Conservation (phyloP, 306 rosid species). For the Vigna nakashimae region DNA sequence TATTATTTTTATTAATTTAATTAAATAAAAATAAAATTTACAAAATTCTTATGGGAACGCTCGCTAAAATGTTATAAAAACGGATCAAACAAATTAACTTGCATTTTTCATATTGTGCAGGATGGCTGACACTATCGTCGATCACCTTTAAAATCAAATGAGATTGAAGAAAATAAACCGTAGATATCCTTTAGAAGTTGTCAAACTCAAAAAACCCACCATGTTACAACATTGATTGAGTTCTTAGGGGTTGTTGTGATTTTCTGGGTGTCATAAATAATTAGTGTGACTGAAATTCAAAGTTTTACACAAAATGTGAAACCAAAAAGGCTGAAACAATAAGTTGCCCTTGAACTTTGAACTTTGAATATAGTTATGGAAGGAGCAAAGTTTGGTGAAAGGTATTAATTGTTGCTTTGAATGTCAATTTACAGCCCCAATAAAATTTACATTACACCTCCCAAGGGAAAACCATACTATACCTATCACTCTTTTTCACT, state of each 20-base stretch:
- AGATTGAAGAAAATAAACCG: too few species aligned
- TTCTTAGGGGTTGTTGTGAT: slow-evolving; percentile 2
- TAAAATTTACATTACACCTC: too few species aligned
- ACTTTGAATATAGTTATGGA: slow-evolving; percentile 32
- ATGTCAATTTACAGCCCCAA: slow-evolving; percentile 8
- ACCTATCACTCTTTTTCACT: too few species aligned
- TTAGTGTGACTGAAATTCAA: slow-evolving; percentile 32
- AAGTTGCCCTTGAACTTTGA: slow-evolving; percentile 29
- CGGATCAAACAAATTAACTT: too few species aligned
- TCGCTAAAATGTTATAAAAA: too few species aligned
- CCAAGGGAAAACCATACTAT: too few species aligned
- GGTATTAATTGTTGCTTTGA: slow-evolving; percentile 27
- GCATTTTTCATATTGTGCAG: too few species aligned
- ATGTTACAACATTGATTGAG: slow-evolving; percentile 23
- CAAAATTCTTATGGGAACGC: too few species aligned
- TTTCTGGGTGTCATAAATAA: slow-evolving; percentile 22
- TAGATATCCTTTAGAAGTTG: not conserved
- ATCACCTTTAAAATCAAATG: too few species aligned
- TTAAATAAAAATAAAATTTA: too few species aligned
- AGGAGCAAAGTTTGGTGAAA: slow-evolving; percentile 31
- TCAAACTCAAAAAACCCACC: slow-evolving; percentile 18
- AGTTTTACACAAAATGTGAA: slow-evolving; percentile 30
- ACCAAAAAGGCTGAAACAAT: slow-evolving; percentile 12
- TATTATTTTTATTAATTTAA: too few species aligned
- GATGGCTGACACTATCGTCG: too few species aligned